phyloP scores from a whole-genome alignment of 1,284 basidiomycete genomes.

The Megacollybia platyphylla region DNA sequence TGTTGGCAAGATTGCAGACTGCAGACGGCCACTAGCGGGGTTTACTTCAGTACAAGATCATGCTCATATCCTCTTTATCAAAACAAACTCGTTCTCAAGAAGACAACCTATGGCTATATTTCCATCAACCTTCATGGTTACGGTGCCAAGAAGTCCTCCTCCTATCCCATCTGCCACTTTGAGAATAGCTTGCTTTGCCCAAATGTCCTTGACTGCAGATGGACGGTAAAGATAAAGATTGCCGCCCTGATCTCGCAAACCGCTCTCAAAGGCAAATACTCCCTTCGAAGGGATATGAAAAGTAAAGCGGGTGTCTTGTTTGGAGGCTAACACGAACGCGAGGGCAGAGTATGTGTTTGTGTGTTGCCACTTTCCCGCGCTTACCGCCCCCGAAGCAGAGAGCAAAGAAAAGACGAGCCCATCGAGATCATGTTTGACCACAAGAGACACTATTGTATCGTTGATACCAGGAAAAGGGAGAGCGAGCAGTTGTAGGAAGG shows the following conservation, averaged over 20 bases:
- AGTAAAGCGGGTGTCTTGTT: slow-evolving; percentile 78
- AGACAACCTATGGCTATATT: slow-evolving; percentile 50
- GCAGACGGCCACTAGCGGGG: too few relatives aligned
- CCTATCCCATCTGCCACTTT: slow-evolving; percentile 53
- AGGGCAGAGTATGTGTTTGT: slow-evolving; percentile 76
- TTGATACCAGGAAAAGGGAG: slow-evolving; percentile 41
- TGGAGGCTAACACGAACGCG: slow-evolving; percentile 89
- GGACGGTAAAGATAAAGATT: slow-evolving; percentile 80
- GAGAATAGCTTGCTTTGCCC: slow-evolving; percentile 71
- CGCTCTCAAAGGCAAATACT: slow-evolving; percentile 76
- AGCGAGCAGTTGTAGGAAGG: slow-evolving; percentile 46
- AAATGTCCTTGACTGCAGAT: slow-evolving; percentile 30
- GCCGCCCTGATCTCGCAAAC: slow-evolving; percentile 47
- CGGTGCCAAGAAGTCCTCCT: slow-evolving; percentile 74
- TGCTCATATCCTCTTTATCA: slow-evolving; percentile 33
- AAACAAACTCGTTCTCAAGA: slow-evolving; percentile 65
- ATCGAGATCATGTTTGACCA: slow-evolving; percentile 76
- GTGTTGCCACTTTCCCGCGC: slow-evolving; percentile 55
- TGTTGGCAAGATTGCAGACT: too few relatives aligned
- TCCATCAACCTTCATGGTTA: slow-evolving; percentile 25
- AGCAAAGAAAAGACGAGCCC: slow-evolving; percentile 58
- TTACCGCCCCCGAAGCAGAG: slow-evolving; percentile 8
- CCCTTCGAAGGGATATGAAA: slow-evolving; percentile 45
- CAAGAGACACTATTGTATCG: slow-evolving; percentile 27
- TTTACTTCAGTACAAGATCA: too few relatives aligned